Evolutionary conservation across 768 basidiomycete species (phyloP).

Genomic region (Coprinopsis cinerea): DNA sequence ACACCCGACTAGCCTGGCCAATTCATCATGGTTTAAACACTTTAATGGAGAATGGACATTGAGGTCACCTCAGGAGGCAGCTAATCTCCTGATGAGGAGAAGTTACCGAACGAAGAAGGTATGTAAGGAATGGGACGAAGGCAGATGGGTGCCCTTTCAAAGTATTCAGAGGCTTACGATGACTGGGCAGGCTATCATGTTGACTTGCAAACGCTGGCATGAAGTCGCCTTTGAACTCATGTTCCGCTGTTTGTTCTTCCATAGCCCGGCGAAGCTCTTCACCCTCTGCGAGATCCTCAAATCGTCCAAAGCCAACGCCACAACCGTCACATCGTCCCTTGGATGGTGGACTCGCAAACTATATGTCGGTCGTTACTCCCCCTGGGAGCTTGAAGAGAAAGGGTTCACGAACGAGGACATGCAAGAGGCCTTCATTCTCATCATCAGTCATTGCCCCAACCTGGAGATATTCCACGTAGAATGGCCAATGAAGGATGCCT

Average conservation of each 20-base stretch:
- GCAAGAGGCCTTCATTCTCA: conserved; percentile 47
- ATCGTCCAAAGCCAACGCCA: conserved; percentile 28
- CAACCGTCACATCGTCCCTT: conserved; percentile 38
- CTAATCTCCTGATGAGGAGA: conserved; percentile 51
- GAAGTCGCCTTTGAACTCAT: conserved; percentile 58
- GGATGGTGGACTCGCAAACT: conserved; percentile 73
- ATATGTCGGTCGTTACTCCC: conserved; percentile 52
- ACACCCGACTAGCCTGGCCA: conserved; percentile 56
- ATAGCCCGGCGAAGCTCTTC: conserved; percentile 49
- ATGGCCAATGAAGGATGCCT: conserved; percentile 53
- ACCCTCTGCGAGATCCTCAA: conserved; percentile 48
- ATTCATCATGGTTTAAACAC: conserved; percentile 59
- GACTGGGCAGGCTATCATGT: conserved; percentile 50
- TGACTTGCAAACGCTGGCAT: conserved; percentile 62
- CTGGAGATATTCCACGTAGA: conserved; percentile 69
- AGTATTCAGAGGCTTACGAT: not conserved
- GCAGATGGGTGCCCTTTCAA: not conserved
- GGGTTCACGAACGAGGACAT: conserved; percentile 41
- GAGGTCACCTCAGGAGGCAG: conserved; percentile 52
- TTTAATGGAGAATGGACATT: conserved; percentile 48
- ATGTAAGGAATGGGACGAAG: conserved; percentile 11
- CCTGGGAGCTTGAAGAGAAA: conserved; percentile 1
- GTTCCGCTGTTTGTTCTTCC: conserved; percentile 65
- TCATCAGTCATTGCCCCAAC: conserved; percentile 64
- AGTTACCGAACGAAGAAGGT: conserved; percentile 70